Evolutionary conservation across 1,284 basidiomycete genomes (phyloP).

Genomic region (Lentinula novae-zelandiae): DNA sequence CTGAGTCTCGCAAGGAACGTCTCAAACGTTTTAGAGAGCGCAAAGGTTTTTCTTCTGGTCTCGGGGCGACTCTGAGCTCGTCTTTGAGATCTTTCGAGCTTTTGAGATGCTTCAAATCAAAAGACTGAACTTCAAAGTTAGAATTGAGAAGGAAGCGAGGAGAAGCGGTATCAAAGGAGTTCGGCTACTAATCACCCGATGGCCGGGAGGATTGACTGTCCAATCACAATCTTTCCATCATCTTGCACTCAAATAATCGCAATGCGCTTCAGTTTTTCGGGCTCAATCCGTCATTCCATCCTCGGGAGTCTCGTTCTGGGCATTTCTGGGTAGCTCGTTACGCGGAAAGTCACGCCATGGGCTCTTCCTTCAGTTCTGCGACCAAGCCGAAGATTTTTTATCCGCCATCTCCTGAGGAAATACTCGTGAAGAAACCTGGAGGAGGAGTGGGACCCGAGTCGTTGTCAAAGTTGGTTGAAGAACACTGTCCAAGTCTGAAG

Average conservation of each 20-base stretch:
- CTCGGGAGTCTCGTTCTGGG: not conserved
- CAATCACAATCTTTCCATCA: not conserved
- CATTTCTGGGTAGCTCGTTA: not conserved
- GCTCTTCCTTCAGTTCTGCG: not conserved
- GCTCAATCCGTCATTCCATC: not conserved
- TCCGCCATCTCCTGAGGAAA: not conserved
- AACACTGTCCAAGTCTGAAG: slow-evolving; percentile 55
- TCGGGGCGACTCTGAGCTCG: too few relatives aligned
- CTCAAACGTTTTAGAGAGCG: too few relatives aligned
- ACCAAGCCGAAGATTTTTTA: not conserved
- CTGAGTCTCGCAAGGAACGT: not conserved
- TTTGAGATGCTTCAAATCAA: too few relatives aligned
- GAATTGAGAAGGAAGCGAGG: too few relatives aligned
- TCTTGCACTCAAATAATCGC: not conserved
- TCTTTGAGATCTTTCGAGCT: too few relatives aligned
- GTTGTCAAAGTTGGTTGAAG: slow-evolving; percentile 41
- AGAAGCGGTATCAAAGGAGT: not conserved
- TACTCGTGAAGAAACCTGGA: not conserved
- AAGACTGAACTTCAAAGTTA: too few relatives aligned
- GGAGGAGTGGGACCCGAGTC: slow-evolving; percentile 1
- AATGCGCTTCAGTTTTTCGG: not conserved
- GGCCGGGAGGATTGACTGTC: not conserved
- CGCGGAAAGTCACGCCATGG: not conserved
- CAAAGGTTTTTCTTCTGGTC: not conserved
- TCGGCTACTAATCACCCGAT: not conserved